These are phyloP conservation scores for Pseudonitzschia delicatissima DNA, from an alignment of 108 stramenopile species.

Conservation along the genomic window DNA sequence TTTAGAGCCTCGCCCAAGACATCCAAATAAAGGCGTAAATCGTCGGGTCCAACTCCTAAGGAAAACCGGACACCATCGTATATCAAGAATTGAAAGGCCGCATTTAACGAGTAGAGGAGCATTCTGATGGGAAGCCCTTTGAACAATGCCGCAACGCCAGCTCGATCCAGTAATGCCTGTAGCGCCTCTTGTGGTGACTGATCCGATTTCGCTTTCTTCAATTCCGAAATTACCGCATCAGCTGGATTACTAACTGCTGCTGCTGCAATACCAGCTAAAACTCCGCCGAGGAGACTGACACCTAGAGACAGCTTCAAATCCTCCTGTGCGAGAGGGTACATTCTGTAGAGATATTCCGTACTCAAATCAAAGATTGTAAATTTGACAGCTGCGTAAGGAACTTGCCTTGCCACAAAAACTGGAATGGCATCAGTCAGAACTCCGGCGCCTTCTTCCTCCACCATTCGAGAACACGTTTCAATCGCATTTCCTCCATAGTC, in stretches of 20 bases:
- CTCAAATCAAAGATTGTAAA: constrained; percentile 69
- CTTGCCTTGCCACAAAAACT: constrained; percentile 42
- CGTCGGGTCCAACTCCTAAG: constrained; percentile 68
- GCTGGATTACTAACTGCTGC: constrained; percentile 68
- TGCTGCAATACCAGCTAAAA: constrained; percentile 60
- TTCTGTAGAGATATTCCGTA: constrained; percentile 55
- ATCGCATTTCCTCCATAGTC: constrained; percentile 55
- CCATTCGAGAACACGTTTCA: constrained; percentile 49
- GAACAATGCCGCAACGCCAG: constrained; percentile 44
- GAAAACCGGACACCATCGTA: constrained; percentile 70
- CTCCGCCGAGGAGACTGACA: constrained; percentile 66
- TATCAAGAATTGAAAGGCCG: constrained; percentile 64
- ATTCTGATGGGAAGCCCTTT: constrained; percentile 56
- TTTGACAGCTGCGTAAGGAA: constrained; percentile 47
- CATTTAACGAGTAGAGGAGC: constrained; percentile 59
- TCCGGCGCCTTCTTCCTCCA: constrained; percentile 55
- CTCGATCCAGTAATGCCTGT: constrained; percentile 35
- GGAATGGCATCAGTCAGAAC: constrained; percentile 61
- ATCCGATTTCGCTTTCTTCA: constrained; percentile 71
- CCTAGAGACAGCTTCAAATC: constrained; percentile 60
- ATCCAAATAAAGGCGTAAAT: constrained; percentile 74
- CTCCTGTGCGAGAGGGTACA: constrained; percentile 60
- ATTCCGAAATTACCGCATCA: constrained; percentile 53
- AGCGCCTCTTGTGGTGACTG: constrained; percentile 48
- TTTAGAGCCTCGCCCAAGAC: constrained; percentile 55